Conservation (phyloP, 164 flowering plant genomes). For the Platanus orientalis region DNA sequence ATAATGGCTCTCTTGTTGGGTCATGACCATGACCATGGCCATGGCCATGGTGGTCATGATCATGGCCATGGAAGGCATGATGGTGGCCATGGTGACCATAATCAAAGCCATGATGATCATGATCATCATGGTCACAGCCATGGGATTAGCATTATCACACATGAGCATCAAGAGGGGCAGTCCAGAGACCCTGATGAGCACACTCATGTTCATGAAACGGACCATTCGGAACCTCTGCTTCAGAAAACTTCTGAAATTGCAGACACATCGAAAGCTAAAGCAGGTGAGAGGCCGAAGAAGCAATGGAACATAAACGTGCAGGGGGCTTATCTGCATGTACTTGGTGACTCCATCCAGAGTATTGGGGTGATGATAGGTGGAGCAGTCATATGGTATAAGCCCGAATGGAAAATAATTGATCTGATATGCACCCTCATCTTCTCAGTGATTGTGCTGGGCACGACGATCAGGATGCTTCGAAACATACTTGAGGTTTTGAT, state of each 20-base stretch:
- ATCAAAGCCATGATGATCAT: slow-evolving; percentile 12
- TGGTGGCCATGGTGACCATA: slow-evolving; percentile 24
- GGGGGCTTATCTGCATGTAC: too few species aligned
- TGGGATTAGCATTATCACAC: slow-evolving; percentile 16
- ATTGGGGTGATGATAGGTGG: too few species aligned
- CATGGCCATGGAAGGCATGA: slow-evolving; percentile 25
- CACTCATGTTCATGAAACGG: slow-evolving; percentile 24
- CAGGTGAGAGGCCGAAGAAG: slow-evolving; percentile 23
- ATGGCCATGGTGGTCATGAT: slow-evolving; percentile 35
- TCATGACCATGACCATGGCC: too few species aligned
- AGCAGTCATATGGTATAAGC: too few species aligned
- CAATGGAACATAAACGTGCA: slow-evolving; percentile 19
- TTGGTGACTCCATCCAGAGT: too few species aligned
- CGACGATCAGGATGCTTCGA: slow-evolving; percentile 15
- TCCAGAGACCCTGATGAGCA: slow-evolving; percentile 8
- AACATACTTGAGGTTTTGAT: slow-evolving; percentile 20
- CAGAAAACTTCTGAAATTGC: slow-evolving; percentile 17
- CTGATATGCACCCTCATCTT: too few species aligned
- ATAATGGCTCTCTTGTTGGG: slow-evolving; percentile 42
- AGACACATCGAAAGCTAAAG: slow-evolving; percentile 22
- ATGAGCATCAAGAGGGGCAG: slow-evolving; percentile 8
- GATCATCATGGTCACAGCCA: slow-evolving; percentile 8
- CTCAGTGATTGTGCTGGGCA: too few species aligned
- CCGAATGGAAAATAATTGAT: too few species aligned
- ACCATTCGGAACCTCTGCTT: slow-evolving; percentile 19